Evolutionary conservation across 495 filamentous ascomycete genomes (phyloP), one percentile per base, ranked within the genome.

Genomic region (Aspergillus baeticus): DNA sequence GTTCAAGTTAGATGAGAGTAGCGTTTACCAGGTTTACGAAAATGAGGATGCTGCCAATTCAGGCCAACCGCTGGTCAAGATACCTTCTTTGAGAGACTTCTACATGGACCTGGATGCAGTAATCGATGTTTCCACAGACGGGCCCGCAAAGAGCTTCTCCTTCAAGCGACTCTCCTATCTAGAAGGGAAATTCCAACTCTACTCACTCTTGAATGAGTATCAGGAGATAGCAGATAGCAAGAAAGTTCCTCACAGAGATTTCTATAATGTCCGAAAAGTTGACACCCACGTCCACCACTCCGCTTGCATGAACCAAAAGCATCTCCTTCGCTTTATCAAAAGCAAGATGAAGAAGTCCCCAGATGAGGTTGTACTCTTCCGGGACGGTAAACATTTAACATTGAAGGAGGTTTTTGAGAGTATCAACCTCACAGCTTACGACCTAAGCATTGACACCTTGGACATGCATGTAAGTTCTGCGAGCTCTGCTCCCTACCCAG

Each of bases 281-380:
- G 94, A 98, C 70, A 98, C 94, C 13, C 94, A 98, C 79, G 94
- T 98, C 57, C 94, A 98, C 69, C 94, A 98, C 69, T 98, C 94
- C 5, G 95, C 94, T 36, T 98, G 95, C 69, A 98, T 98, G 94
- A 98, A 98, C 69, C 94, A 98, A 75, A 98, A 98, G 66, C 94
- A 98, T 79, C 76, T 98, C 38, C 79, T 98, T 56, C 89, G 94
- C 36, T 98, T 98, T 71, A 98, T 98, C 73, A 98, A 98, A 71
- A 96, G 90, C 76, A 98, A 97, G 73, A 96, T 98, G 89, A 96
- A 96, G 80, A 98, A 95, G 67, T 93, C 79, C 5, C 92, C 91
- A 3, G 88, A 97, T 66, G 94, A 98, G 75, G 85, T 92, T 33
- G 94, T 98, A 15, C 81, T 98, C 51, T 96, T 85, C 68, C 82